Base-by-base conservation (phyloP, 179 eudicot species). In the Gypsophila paniculata region DNA sequence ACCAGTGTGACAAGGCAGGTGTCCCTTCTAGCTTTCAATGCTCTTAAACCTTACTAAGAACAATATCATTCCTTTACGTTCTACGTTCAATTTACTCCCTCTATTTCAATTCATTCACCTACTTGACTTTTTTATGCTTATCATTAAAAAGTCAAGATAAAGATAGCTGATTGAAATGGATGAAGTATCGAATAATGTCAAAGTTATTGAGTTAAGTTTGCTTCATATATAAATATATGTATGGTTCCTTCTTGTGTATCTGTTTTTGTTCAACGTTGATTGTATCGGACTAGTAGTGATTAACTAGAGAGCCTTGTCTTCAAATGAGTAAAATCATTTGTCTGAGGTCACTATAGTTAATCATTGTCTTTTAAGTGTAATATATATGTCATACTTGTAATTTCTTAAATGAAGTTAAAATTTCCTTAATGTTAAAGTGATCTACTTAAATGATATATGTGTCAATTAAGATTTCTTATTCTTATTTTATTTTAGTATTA, bases 1-100 rank as follows among this genome's bases (percentile, higher is more conserved):
- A 88, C 72, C 69, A 73, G 54, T 88, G 92, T 44, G 84, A 86
- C 22, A 86, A 84, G 77, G 22, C 71, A 1, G 72, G 63, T 2
- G 79, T 67, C 12, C 83, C 89, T 0, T 65, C 79, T 32, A 86
- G 81, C 65, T 85, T 85, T 79, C 79, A 87, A 59, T 88, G 92
- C 23, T 23, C 39, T 13, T 58, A 23, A 22, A 23, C 61, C 2
- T 4, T 42, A 42, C 10, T 42, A 42, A 42, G 8, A 2, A 6
- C 46, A 42, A 42, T 42, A 42, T 42, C 46, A 9, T 42, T 42
- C 8, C 11, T 42, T 42, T 42, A 2, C 46, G 6, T 8, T 42
- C 8, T 9, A 42, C 46, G 46, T 9, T 42, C 46, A 42, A 42
- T 9, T 42, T 42, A 42, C 46, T 42, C 46, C 46, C 3, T 9